Conservation (phyloP, 345 rosid genomes). For the Dipteronia sinensis region DNA sequence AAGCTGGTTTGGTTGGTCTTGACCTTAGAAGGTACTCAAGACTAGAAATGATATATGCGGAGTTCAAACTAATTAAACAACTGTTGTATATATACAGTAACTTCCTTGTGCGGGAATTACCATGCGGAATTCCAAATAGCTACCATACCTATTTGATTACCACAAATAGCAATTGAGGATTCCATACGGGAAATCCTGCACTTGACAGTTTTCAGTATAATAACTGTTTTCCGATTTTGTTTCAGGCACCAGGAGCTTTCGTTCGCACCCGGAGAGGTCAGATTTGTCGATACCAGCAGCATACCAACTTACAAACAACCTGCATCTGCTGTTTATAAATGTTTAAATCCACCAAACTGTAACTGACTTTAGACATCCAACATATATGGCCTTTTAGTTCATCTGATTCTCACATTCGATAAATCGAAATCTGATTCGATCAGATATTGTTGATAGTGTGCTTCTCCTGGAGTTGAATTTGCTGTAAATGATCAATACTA, state of each 20-base stretch:
- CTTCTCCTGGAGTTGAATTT: too few relatives aligned
- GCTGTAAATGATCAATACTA: too few relatives aligned
- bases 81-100: too few relatives aligned
- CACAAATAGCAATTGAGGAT: too few relatives aligned
- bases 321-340: slow-evolving; percentile 80
- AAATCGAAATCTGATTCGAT: too few relatives aligned
- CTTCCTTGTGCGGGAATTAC: too few relatives aligned
- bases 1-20: slow-evolving; percentile 83
- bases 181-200: too few relatives aligned
- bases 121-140: too few relatives aligned
- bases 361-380: slow-evolving; percentile 28
- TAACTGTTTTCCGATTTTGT: slow-evolving; percentile 6
- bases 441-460: too few relatives aligned
- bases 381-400: too few relatives aligned
- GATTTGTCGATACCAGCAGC: slow-evolving; percentile 67
- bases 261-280: slow-evolving; percentile 77
- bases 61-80: background rate
- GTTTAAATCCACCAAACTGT: slow-evolving; percentile 78
- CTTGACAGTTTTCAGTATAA: background rate
- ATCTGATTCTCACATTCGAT: too few relatives aligned
- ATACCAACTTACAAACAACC: slow-evolving; percentile 88
- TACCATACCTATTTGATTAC: too few relatives aligned
- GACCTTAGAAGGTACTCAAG: slow-evolving; percentile 68
- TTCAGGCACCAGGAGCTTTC: slow-evolving; percentile 78
- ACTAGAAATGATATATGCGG: background rate